These are phyloP conservation scores for Citropsis articulata DNA, from an alignment of 345 rosid species.

Conservation along the genomic window DNA sequence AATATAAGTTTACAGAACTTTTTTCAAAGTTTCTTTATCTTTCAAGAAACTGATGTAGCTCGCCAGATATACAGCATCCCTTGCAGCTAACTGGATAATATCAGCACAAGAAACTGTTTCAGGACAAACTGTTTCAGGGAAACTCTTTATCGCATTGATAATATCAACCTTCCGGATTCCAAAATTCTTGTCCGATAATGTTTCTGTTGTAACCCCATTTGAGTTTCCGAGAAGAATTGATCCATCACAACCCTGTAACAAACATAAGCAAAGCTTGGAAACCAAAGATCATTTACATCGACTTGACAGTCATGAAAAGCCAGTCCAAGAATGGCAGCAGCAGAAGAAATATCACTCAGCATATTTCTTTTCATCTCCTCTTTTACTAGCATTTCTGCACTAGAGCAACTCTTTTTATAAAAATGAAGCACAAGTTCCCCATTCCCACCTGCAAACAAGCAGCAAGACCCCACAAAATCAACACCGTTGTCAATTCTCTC, in stretches of 20 bases:
- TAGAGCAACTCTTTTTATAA: not conserved
- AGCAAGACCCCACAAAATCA: not conserved
- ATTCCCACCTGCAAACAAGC: not conserved
- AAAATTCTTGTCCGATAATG: slow-evolving; percentile 3
- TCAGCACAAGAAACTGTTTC: slow-evolving; percentile 12
- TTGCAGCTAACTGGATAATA: slow-evolving; percentile 9
- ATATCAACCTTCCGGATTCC: slow-evolving; percentile 2
- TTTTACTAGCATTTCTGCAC: slow-evolving; percentile 1
- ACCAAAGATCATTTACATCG: not conserved
- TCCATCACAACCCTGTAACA: slow-evolving; percentile 9
- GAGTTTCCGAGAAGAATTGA: not conserved
- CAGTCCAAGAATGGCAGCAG: slow-evolving; percentile 4
- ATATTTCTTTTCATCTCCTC: not conserved
- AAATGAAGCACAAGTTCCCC: not conserved
- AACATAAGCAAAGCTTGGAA: not conserved
- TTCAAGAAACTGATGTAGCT: not conserved
- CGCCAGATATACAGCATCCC: slow-evolving; percentile 1
- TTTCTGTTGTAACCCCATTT: not conserved
- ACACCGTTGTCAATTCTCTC: not conserved
- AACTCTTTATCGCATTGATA: slow-evolving; percentile 2
- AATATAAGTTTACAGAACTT: too few species aligned
- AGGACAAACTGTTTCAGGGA: slow-evolving; percentile 7
- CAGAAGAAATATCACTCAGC: slow-evolving; percentile 1
- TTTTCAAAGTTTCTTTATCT: not conserved
- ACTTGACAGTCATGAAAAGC: slow-evolving; percentile 12